phyloP scores from a whole-genome alignment of 2,329 filamentous ascomycete species.

The Myriosclerotinia scirpicola region DNA sequence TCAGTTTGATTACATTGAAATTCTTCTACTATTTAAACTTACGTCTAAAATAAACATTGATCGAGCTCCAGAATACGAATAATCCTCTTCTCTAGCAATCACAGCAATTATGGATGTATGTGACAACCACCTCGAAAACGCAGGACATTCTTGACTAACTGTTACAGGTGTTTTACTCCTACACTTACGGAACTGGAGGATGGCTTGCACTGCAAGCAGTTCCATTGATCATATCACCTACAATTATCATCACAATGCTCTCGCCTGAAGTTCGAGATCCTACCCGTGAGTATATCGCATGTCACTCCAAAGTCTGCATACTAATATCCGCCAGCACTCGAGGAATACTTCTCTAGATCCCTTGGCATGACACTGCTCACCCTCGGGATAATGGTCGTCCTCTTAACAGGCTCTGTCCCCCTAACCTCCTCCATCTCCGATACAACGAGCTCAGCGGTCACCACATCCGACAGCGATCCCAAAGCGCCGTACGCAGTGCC shows the following conservation, averaged over 20 bases:
- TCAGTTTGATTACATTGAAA: background rate
- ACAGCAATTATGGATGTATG: slow-evolving; percentile 19
- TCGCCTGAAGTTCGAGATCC: slow-evolving; percentile 56
- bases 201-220: slow-evolving; percentile 50
- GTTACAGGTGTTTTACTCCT: slow-evolving; percentile 50
- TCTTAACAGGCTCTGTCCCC: slow-evolving; percentile 65
- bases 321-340: slow-evolving; percentile 49
- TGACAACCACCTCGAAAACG: background rate
- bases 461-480: slow-evolving; percentile 48
- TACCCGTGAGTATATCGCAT: slow-evolving; percentile 46
- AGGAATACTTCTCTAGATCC: slow-evolving; percentile 62
- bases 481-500: slow-evolving; percentile 59
- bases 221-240: slow-evolving; percentile 57
- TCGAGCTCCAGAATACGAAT: background rate
- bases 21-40: background rate
- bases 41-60: slow-evolving; percentile 2
- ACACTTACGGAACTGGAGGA: slow-evolving; percentile 52
- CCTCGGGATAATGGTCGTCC: slow-evolving; percentile 55
- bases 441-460: slow-evolving; percentile 41
- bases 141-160: background rate
- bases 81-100: background rate
- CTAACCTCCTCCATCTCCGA: slow-evolving; percentile 47
- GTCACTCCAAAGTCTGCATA: slow-evolving; percentile 21
- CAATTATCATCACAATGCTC: slow-evolving; percentile 59
- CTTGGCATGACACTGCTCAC: slow-evolving; percentile 59